Base-by-base conservation (phyloP, 441 rosid genomes). In the Mallotus japonicus region DNA sequence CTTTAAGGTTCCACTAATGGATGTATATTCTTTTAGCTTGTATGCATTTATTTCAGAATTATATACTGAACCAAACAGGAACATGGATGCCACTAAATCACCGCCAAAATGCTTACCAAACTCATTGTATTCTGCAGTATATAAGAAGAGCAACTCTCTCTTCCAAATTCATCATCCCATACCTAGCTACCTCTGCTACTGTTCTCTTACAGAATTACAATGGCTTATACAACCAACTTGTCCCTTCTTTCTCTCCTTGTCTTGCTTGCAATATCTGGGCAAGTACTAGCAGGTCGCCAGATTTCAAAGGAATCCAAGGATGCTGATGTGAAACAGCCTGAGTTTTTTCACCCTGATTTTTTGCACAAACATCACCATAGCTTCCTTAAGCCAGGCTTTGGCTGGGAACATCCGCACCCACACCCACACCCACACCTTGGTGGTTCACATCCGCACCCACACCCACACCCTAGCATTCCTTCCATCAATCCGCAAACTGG, bases 341-440 rank as follows among this genome's bases (percentile, higher is more conserved):
- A 88, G 63, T 87, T 78, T 28, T 28, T 85, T 28, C 1, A 20
- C 37, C 87, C 92, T 16, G 83, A 88, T 61, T 87, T 78, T 28
- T 28, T 85, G 44, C 1, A 20, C 37, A 72, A 77, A 50, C 72
- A 80, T 50, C 86, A 73, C 78, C 76, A 42, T 65, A 80, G 87
- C 65, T 69, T 80, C 61, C 84, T 87, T 80, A 85, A 89, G 80
- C 91, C 92, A 20, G 91, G 92, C 65, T 62, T 86, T 65, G 93
- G 95, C 53, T 70, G 86, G 70, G 50, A 68, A 28, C 32, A 28
- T 28, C 32, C 32, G 3, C 32, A 28, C 32, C 46, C 22, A 42
- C 46, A 42, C 12, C 71, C 62, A 37, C 61, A 68, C 17, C 20
- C 40, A 42, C 8, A 24, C 55, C 22, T 19, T 28, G 17, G 55